These are phyloP conservation scores for Mrakia frigida DNA, from an alignment of 768 basidiomycete genomes.

Conservation along the genomic window DNA sequence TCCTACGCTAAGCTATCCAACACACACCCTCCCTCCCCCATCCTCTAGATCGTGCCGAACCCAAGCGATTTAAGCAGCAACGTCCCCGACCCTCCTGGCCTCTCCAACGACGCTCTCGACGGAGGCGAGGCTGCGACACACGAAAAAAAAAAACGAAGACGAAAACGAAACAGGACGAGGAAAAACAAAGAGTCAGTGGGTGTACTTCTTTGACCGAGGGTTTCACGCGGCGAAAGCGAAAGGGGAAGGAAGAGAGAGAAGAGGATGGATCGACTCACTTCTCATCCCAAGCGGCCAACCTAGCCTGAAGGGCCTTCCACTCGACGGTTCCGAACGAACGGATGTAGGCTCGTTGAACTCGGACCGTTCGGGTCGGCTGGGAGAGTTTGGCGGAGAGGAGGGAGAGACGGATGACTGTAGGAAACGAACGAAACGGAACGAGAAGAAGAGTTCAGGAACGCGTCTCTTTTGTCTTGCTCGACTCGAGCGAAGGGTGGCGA, in stretches of 20 bases:
- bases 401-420: slow-evolving; percentile 68
- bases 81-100: slow-evolving; percentile 27
- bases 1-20: neutral
- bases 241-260: neutral
- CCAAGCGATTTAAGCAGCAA: neutral
- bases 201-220: no score
- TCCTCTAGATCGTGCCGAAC: no score
- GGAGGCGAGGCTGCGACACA: slow-evolving; percentile 20
- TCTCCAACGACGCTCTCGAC: slow-evolving; percentile 29
- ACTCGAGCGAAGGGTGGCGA: no score
- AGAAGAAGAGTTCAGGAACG: neutral
- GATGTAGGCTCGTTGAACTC: slow-evolving; percentile 66
- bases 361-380: slow-evolving; percentile 67
- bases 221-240: no score
- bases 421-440: neutral
- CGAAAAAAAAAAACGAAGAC: neutral
- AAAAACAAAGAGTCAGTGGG: no score
- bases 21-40: neutral
- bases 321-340: slow-evolving; percentile 71
- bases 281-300: slow-evolving; percentile 70
- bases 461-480: no score
- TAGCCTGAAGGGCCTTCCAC: slow-evolving; percentile 71
- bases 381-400: slow-evolving; percentile 77
- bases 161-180: no score
- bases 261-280: slow-evolving; percentile 43